These are phyloP conservation scores for Cyclostephanos tholiformis DNA, from an alignment of 108 stramenopile genomes.

Conservation along the genomic window DNA sequence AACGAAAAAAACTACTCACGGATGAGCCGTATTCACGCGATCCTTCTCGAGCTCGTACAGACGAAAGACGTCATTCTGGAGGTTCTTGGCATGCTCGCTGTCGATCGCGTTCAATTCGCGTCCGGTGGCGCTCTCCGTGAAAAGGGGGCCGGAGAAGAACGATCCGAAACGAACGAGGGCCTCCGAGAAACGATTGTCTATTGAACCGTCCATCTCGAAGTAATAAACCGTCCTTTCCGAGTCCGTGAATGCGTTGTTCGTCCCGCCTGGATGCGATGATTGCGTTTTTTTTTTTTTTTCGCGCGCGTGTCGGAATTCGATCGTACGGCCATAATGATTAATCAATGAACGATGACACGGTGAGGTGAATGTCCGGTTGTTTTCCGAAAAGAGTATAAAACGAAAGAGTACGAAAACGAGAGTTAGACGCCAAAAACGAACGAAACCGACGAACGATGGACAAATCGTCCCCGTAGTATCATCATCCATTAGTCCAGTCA, in stretches of 20 bases:
- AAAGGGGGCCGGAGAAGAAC: conserved; percentile 91
- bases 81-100: conserved; percentile 93
- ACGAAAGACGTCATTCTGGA: conserved; percentile 88
- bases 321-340: no score
- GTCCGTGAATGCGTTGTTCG: conserved; percentile 90
- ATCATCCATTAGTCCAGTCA: no score
- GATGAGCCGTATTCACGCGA: conserved; percentile 84
- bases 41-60: conserved; percentile 88
- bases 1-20: conserved; percentile 28
- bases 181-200: conserved; percentile 64
- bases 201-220: conserved; percentile 82
- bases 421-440: no score
- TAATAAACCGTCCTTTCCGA: conserved; percentile 93
- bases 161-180: conserved; percentile 87
- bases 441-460: no score
- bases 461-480: no score
- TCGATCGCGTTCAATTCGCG: conserved; percentile 95
- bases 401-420: no score
- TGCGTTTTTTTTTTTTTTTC: no score
- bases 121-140: conserved; percentile 80
- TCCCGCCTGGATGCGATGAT: conserved; percentile 36
- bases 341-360: background rate
- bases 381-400: no score
- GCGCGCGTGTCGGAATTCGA: background rate
- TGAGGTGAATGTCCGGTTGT: no score